These are phyloP conservation scores for Phycomyces blakesleeanus DNA, from an alignment of 192 early-diverging fungal genomes.

Conservation along the genomic window DNA sequence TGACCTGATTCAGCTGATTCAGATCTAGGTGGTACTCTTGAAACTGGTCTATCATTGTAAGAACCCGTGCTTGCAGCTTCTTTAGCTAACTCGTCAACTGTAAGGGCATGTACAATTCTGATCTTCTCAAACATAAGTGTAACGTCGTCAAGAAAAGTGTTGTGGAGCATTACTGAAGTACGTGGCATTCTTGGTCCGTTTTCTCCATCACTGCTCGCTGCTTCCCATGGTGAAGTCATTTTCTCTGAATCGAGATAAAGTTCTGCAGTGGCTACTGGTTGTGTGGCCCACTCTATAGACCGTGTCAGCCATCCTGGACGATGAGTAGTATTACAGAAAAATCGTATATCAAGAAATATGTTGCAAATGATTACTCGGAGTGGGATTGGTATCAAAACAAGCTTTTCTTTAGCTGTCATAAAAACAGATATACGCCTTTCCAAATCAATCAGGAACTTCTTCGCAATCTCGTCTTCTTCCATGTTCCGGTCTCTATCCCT, in stretches of 20 bases:
- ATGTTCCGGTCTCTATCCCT: constrained; percentile 32
- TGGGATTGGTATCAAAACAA: constrained; percentile 42
- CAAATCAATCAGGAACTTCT: constrained; percentile 55
- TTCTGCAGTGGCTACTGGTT: constrained; percentile 22
- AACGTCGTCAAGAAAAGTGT: constrained; percentile 41
- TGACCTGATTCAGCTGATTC: neutral
- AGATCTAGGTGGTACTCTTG: neutral
- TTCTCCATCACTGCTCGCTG: neutral
- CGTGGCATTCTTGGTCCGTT: neutral
- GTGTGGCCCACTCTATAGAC: constrained; percentile 46
- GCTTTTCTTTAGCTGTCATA: constrained; percentile 46
- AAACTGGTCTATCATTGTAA: neutral
- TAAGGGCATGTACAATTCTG: constrained; percentile 22
- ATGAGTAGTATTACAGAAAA: constrained; percentile 54
- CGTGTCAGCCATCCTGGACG: constrained; percentile 51
- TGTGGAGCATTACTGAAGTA: constrained; percentile 11
- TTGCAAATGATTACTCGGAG: constrained; percentile 45
- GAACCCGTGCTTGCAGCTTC: constrained; percentile 1
- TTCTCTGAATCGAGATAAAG: neutral
- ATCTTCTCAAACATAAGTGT: constrained; percentile 35
- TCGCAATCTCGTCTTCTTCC: constrained; percentile 45
- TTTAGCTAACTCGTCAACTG: constrained; percentile 1
- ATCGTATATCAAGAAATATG: constrained; percentile 51
- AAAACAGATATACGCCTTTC: constrained; percentile 48
- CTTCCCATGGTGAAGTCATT: neutral